Conservation (phyloP, 1,139 yeast species). For the Nakaseomyces uthaithaninus region DNA sequence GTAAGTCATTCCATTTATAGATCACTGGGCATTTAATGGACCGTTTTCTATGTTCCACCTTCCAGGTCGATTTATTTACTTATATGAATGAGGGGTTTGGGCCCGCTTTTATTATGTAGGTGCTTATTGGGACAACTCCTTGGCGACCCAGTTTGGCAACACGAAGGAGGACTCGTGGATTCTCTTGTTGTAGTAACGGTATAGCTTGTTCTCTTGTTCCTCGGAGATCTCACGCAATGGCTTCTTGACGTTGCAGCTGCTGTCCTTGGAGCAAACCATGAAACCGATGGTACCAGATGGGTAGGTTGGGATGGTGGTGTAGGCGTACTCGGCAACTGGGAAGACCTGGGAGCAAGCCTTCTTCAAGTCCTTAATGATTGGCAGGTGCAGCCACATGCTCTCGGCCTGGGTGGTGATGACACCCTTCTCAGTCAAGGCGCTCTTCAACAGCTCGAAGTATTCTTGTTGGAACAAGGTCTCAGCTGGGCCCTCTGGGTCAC, state of each 20-base stretch:
- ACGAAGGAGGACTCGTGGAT: conserved; percentile 83
- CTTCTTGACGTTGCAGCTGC: conserved; percentile 48
- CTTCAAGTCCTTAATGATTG: conserved; percentile 67
- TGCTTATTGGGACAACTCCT: conserved; percentile 25
- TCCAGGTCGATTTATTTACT: too few species aligned
- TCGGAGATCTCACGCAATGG: conserved; percentile 63
- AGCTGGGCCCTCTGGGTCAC: conserved; percentile 97
- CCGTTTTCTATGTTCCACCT: too few species aligned
- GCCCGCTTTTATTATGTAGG: too few species aligned
- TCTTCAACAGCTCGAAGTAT: conserved; percentile 68
- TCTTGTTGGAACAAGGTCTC: conserved; percentile 80
- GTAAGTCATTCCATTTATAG: too few species aligned
- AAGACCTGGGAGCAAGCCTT: conserved; percentile 68
- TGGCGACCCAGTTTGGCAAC: conserved; percentile 78
- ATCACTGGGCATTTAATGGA: too few species aligned
- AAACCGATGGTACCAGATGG: conserved; percentile 92
- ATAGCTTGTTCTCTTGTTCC: conserved; percentile 54
- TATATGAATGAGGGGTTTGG: too few species aligned
- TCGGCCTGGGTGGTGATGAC: conserved; percentile 90
- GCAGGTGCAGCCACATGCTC: conserved; percentile 81
- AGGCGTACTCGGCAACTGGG: conserved; percentile 83
- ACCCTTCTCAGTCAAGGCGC: conserved; percentile 79
- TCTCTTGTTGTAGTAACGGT: conserved; percentile 70
- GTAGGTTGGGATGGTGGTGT: conserved; percentile 85
- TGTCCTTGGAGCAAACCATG: conserved; percentile 82